Conservation (phyloP, 2,329 filamentous ascomycete genomes). For the Colletotrichum lupini region DNA sequence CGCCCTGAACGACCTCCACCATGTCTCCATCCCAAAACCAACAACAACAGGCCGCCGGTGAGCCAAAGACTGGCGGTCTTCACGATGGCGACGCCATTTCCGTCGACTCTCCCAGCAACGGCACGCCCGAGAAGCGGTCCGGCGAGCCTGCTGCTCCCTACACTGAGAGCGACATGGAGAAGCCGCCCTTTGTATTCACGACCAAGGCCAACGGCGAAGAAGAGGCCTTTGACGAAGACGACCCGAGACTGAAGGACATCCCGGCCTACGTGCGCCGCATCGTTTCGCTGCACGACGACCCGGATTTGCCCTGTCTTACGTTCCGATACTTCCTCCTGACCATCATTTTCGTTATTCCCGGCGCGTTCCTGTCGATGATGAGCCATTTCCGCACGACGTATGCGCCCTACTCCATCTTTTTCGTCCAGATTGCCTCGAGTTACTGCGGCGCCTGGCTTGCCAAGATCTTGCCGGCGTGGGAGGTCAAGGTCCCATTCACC, state of each 20-base stretch:
- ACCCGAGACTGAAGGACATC: constrained; percentile 63
- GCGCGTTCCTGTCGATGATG: constrained; percentile 64
- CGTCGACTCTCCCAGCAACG: constrained; percentile 8
- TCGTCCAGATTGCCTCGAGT: constrained; percentile 67
- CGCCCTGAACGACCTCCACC: constrained; percentile 2
- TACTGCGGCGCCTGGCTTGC: constrained; percentile 66
- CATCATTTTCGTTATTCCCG: constrained; percentile 65
- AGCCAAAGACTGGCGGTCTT: not conserved
- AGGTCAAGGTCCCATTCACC: constrained; percentile 58
- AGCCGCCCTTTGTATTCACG: constrained; percentile 38
- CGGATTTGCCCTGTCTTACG: constrained; percentile 64
- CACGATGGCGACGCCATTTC: constrained; percentile 14
- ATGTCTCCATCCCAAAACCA: constrained; percentile 18
- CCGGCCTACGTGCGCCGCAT: constrained; percentile 52
- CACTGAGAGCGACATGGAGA: constrained; percentile 38
- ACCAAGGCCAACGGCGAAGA: constrained; percentile 38
- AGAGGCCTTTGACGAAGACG: constrained; percentile 53
- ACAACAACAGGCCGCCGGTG: not conserved
- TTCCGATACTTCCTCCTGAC: constrained; percentile 68
- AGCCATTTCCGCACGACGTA: constrained; percentile 46
- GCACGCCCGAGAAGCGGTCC: constrained; percentile 7
- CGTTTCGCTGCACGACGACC: constrained; percentile 49
- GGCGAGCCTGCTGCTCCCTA: constrained; percentile 31
- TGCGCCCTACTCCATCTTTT: constrained; percentile 43
- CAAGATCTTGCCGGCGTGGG: constrained; percentile 58